Conservation (phyloP, 2,329 filamentous ascomycete genomes). For the Penicillium sp. region DNA sequence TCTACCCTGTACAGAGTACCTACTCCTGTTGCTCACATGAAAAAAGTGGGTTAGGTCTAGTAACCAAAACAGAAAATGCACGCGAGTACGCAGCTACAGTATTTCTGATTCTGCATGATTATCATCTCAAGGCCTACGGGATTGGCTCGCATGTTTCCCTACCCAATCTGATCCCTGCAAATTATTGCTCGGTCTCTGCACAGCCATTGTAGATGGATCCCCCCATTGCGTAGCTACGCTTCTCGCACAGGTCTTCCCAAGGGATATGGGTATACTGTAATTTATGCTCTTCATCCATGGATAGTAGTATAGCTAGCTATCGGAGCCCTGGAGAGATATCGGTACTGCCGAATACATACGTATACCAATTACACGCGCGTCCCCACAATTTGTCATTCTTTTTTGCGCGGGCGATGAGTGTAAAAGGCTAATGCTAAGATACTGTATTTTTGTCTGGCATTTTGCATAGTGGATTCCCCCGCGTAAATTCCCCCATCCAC, state of each 20-base stretch:
- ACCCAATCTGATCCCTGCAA: constrained; percentile 14
- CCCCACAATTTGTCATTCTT: constrained; percentile 20
- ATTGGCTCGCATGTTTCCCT: constrained; percentile 19
- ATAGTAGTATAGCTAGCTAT: neutral
- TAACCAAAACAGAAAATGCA: constrained; percentile 16
- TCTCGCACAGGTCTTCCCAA: neutral
- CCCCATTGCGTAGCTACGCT: neutral
- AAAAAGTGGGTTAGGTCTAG: neutral
- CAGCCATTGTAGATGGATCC: neutral
- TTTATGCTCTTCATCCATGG: neutral
- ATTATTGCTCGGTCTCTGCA: neutral
- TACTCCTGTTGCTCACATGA: constrained; percentile 6
- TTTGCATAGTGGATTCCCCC: constrained; percentile 11
- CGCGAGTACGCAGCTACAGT: constrained; percentile 1
- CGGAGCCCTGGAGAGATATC: neutral
- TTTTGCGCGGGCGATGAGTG: neutral
- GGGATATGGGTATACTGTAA: neutral
- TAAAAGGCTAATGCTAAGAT: constrained; percentile 12
- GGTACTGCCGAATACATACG: neutral
- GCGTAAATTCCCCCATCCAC: constrained; percentile 3
- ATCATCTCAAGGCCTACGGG: constrained; percentile 8
- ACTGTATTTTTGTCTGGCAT: constrained; percentile 3
- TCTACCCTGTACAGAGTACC: neutral
- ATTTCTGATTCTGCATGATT: constrained; percentile 17
- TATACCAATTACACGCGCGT: constrained; percentile 5